Evolutionary conservation across 768 basidiomycete genomes (phyloP).

Genomic region (Lentinula guzmanii): DNA sequence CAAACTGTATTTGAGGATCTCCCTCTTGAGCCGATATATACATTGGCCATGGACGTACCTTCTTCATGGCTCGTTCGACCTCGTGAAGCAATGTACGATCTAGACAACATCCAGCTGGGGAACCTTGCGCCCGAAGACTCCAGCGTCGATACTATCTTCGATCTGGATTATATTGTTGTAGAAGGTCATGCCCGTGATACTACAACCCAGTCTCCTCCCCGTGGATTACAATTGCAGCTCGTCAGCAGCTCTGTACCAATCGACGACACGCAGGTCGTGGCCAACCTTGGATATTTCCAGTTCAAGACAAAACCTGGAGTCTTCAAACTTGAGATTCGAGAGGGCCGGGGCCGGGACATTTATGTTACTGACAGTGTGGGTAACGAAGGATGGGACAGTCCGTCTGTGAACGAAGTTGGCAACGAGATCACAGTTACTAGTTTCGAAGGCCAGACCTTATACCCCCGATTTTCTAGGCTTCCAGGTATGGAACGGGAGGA

Average conservation of each 20-base stretch:
- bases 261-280: constrained; percentile 89
- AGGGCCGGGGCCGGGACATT: constrained; percentile 75
- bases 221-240: constrained; percentile 89
- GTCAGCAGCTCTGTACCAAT: constrained; percentile 39
- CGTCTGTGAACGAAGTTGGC: constrained; percentile 59
- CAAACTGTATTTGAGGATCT: constrained; percentile 63
- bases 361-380: constrained; percentile 83
- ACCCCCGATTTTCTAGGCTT: constrained; percentile 66
- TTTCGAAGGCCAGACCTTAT: constrained; percentile 87
- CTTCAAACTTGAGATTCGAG: constrained; percentile 75
- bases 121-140: constrained; percentile 54
- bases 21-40: constrained; percentile 83
- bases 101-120: constrained; percentile 90
- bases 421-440: constrained; percentile 76
- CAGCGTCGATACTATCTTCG: constrained; percentile 74
- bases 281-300: constrained; percentile 93
- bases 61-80: constrained; percentile 93
- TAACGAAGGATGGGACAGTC: constrained; percentile 85
- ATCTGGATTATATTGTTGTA: constrained; percentile 85
- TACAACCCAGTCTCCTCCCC: constrained; percentile 54
- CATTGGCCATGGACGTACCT: constrained; percentile 89
- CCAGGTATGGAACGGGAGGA: constrained; percentile 79
- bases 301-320: constrained; percentile 92
- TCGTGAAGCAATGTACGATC: constrained; percentile 80
- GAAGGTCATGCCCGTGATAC: constrained; percentile 91